Percentiles rank a stretch among this genome's conserved stretches.
phyloP scores from a whole-genome alignment of 306 rosid genomes.

The Malus asiatica region DNA sequence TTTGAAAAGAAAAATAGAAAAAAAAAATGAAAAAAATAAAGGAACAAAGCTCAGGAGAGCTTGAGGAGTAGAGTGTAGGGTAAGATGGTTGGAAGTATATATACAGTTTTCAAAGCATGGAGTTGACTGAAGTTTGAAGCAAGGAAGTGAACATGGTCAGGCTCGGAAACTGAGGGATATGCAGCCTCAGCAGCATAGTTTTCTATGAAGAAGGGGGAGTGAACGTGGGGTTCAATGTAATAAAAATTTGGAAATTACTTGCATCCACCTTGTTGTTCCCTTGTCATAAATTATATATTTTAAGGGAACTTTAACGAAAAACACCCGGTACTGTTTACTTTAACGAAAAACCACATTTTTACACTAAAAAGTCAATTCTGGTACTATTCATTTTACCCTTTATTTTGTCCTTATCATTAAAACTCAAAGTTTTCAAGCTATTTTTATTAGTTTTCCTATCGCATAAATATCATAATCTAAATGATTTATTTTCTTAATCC shows the following conservation, averaged over 20 bases:
- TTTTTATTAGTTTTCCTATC: no score
- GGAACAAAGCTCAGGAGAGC: conserved; percentile 13
- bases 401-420: no score
- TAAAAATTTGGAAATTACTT: background rate
- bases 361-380: no score
- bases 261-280: background rate
- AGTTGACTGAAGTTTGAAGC: conserved; percentile 38
- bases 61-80: conserved; percentile 14
- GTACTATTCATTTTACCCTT: no score
- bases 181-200: conserved; percentile 40
- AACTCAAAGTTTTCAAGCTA: no score
- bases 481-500: no score
- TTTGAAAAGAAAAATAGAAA: background rate
- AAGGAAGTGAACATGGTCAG: conserved; percentile 64
- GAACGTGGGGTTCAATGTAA: conserved; percentile 41
- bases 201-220: conserved; percentile 50
- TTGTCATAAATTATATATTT: no score
- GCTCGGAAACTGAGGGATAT: conserved; percentile 80
- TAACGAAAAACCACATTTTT: no score
- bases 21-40: background rate
- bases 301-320: no score
- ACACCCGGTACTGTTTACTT: no score
- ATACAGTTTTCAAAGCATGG: background rate
- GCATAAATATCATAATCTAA: no score
- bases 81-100: conserved; percentile 4